Base-by-base conservation (phyloP, 192 early-diverging fungal genomes). In the Mortierella antarctica region DNA sequence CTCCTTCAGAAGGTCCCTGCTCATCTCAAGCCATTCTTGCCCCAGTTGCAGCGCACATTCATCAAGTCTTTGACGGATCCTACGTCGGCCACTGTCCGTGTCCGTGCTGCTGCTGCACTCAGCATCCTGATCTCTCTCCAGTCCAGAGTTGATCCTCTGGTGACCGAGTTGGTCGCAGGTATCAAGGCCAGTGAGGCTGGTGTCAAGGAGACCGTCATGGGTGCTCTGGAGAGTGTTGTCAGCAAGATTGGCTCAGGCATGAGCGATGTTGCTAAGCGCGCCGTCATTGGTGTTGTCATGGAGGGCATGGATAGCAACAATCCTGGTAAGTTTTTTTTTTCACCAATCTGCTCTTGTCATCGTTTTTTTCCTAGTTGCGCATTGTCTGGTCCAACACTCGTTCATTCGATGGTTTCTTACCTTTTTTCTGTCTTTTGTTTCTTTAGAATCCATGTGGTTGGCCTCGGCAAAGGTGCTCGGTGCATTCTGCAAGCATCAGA, bases 41-140 rank as follows among this genome's bases (percentile, higher is more conserved):
- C 98, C 42, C 98, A 99, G 87, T 91, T 99, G 48, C 96, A 99
- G 85, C 92, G 98, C 59, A 97, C 97, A 2, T 98, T 99, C 73
- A 91, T 95, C 65, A 97, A 98, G 74, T 93, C 90, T 2, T 82
- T 98, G 31, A 86, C 92, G 10, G 96, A 98, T 50, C 78, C 91
- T 5, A 79, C 90, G n/a, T 88, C 85, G 15, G 73, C 88, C n/a
- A 74, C 70, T 57, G 92, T 99, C 6, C 93, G 96, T 45, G 88
- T 87, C 47, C 91, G 92, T 50, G 96, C 98, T 11, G 93, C 92
- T 15, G 74, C 87, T 18, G 98, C 96, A 15, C 79, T 96, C 57
- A 74, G 89, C 14, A 82, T 90, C 41, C 70, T 96, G 61, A 93
- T 95, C 52, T 77, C 88, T 8, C 81, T 94, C 53, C 94, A 93